Evolutionary conservation across 768 basidiomycete species (phyloP), one percentile per base, ranked within the genome.

Genomic region (Collybia mongolica): DNA sequence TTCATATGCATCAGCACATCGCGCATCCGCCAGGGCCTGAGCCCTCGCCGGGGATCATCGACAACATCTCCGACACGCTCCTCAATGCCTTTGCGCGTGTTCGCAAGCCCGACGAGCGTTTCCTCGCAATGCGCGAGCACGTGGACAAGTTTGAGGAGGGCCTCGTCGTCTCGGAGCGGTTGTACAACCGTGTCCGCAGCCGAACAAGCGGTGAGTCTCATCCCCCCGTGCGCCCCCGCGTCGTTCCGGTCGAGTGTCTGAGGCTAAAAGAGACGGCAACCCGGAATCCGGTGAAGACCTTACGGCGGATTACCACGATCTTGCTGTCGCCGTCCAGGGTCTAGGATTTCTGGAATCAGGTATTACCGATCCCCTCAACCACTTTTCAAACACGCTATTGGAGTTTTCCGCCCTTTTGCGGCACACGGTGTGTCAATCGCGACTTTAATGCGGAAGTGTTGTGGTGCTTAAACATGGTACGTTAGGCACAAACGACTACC

Each of bases 91-190:
- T 99, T 65, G 82, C 93, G 20, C 88, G 89, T 40, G 92, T 98
- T 17, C 88, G 93, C 54, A 99, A 99, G 67, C 96, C 97, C 0
- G 97, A 99, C 62, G 93, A 95, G 58, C 83, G 97, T 28, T 99
- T 99, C 66, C 74, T 98, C 19, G 74, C 83, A 39, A 96, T 99
- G 88, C 81, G 91, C 24, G 93, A 96, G 65, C 77, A 77, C 41
- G 87, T 98, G 19, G 95, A 98, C 71, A 90, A 94, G 69, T 98
- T 96, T 56, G 97, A 99, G 65, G 97, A 98, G 49, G 93, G 93
- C n/a, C 71, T 98, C 35, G 72, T 75, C 3, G 69, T 83, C 7
- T 84, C 90, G 14, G 97, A 98, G 55, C 79, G 93, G 15, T 71
- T 94, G 22, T 93, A 87, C 71, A 84, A 69, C 45, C 82, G 94